A percentile compares a stretch with the other conserved stretches of the same genome.
Conservation (phyloP, 441 rosid genomes). For the Syzygium malaccense region DNA sequence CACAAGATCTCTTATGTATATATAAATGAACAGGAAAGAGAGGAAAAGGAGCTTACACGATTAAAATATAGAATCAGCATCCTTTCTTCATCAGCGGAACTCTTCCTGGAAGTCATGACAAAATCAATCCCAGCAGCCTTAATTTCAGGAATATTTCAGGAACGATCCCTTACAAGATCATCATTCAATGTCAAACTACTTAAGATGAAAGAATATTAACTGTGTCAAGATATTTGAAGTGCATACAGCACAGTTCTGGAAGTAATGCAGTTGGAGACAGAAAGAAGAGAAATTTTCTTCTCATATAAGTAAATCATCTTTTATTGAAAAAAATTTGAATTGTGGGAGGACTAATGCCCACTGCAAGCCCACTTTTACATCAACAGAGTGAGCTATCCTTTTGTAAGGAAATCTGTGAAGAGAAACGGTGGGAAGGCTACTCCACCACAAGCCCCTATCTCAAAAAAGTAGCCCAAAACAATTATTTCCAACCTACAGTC, state of each 20-base stretch:
- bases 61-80: conserved; percentile 80
- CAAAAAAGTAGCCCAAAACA: background rate
- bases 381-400: background rate
- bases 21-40: background rate
- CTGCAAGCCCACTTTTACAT: background rate
- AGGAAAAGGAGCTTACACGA: conserved; percentile 33
- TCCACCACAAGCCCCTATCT: background rate
- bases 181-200: background rate
- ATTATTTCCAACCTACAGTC: background rate
- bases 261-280: background rate
- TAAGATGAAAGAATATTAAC: background rate
- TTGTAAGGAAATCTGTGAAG: background rate
- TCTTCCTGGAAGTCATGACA: conserved; percentile 41
- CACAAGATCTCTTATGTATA: background rate
- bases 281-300: background rate
- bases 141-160: background rate
- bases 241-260: background rate
- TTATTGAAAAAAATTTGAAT: background rate
- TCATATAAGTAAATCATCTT: background rate
- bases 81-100: conserved; percentile 82
- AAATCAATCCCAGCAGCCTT: background rate
- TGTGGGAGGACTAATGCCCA: background rate
- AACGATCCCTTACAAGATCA: background rate
- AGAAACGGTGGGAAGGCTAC: background rate
- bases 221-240: background rate